Base-by-base conservation (phyloP, 371 early-diverging fungal genomes). In the Mucor piriformis region DNA sequence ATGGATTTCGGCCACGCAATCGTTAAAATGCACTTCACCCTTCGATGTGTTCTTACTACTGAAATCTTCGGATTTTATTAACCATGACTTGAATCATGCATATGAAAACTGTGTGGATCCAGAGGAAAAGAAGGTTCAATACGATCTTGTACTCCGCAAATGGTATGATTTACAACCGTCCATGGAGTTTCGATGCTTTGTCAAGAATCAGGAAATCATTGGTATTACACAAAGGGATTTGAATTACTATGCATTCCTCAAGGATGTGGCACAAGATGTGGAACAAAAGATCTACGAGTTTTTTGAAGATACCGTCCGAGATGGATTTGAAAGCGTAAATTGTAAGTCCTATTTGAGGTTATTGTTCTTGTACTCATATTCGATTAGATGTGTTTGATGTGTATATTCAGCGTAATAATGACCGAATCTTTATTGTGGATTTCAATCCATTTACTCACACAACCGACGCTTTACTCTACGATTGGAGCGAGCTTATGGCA, bases 101-200 rank as follows among this genome's bases (percentile, higher is more conserved):
- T 88, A 84, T 63, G 89, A 90, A 27, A 57, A 78, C 21, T 90
- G 88, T 57, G 55, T 48, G 13, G 79, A 77, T 40, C 55, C 44
- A 25, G 43, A 53, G 12, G 40, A 37, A 6, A 43, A 55, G 13
- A 48, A 46, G 13, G 48, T 25, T 0, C 18, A 38, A 3, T 72
- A 60, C 32, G 67, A 89, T 23, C 81, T 97, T 25, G 87, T 93
- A 13, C 77, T 97, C 13, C 76, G 93, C 35, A 87, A 93, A 65
- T 96, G 95, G 95, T 86, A 85, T 59, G 88, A 90, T 54, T 61
- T 95, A 37, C 70, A 86, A 20, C 95, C 95, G 2, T 88, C 95
- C 0, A 88, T 94, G 91, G 95, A 95, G 70, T 97, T 95, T 69
- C 74, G 98, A 23, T 93, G 95, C 60, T 96, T 96, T 86, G 93